Percentiles rank a stretch among this genome's conserved stretches.
Conservation (phyloP, 2,329 filamentous ascomycete species). For the Botryotinia globosa region DNA sequence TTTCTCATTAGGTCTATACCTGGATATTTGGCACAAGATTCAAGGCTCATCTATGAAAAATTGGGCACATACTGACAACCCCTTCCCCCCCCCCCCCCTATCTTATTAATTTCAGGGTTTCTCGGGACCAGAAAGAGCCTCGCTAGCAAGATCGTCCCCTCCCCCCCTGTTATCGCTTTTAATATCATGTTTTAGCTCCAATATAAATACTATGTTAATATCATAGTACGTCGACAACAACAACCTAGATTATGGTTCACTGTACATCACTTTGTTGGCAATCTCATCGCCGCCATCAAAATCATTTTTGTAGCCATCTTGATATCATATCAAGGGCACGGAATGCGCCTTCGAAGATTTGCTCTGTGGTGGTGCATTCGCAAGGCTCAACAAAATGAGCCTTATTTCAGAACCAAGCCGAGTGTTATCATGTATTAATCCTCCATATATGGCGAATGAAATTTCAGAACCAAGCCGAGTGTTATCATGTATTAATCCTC, state of each 20-base stretch:
- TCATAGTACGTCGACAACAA: neutral
- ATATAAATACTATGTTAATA: neutral
- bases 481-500: neutral
- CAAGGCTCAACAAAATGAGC: neutral
- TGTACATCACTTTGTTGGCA: neutral
- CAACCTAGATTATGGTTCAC: neutral
- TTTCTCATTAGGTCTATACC: neutral
- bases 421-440: neutral
- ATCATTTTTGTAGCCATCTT: neutral
- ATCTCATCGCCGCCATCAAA: neutral
- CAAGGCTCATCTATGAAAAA: neutral
- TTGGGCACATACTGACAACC: neutral
- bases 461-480: neutral
- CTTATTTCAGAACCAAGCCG: neutral
- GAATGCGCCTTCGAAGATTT: neutral
- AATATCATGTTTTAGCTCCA: neutral
- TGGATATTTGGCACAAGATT: neutral
- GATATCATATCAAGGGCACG: neutral
- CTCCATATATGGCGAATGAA: neutral
- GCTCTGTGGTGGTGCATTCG: neutral
- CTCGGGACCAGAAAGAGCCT: neutral
- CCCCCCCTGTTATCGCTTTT: neutral
- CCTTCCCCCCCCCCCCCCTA: rapidly evolving
- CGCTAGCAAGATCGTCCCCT: neutral
- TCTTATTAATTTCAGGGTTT: neutral